A percentile compares a stretch with the other conserved stretches of the same genome.
These are phyloP conservation scores for Tolypocladium capitatum DNA, from an alignment of 2,329 filamentous ascomycete genomes.

Conservation along the genomic window DNA sequence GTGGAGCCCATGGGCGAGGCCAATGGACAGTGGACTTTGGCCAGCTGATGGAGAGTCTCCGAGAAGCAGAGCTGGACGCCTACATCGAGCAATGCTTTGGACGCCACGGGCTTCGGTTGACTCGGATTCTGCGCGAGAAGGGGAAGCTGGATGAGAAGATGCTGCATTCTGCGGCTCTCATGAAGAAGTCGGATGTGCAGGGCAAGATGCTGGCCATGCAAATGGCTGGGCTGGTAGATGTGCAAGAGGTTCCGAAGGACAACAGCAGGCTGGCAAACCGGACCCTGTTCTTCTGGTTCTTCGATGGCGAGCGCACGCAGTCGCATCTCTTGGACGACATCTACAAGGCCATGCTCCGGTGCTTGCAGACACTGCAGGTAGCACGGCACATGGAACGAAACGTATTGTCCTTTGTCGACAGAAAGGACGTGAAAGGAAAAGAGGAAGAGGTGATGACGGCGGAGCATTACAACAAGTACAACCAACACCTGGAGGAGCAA, in stretches of 20 bases:
- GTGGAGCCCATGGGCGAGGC: conserved; percentile 47
- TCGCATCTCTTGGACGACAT: conserved; percentile 62
- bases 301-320: conserved; percentile 61
- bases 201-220: conserved; percentile 77
- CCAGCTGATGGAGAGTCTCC: conserved; percentile 55
- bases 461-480: conserved; percentile 55
- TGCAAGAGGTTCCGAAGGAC: conserved; percentile 90
- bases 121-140: conserved; percentile 71
- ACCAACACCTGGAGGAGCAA: conserved; percentile 47
- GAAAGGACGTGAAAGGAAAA: conserved; percentile 73
- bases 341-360: conserved; percentile 82
- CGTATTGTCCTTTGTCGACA: conserved; percentile 68
- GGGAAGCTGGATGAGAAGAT: conserved; percentile 94
- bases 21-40: conserved; percentile 79
- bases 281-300: conserved; percentile 87
- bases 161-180: conserved; percentile 64
- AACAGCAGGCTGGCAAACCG: conserved; percentile 67
- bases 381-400: conserved; percentile 60
- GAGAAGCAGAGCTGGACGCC: conserved; percentile 67
- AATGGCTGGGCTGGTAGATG: conserved; percentile 71
- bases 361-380: conserved; percentile 64
- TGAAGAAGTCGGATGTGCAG: conserved; percentile 76
- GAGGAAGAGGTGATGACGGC: conserved; percentile 69
- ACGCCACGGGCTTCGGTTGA: conserved; percentile 63
- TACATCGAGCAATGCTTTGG: conserved; percentile 70